Percentiles rank a stretch among this genome's conserved stretches.
Conservation (phyloP, 2,329 filamentous ascomycete genomes). For the Lojkania enalia region DNA sequence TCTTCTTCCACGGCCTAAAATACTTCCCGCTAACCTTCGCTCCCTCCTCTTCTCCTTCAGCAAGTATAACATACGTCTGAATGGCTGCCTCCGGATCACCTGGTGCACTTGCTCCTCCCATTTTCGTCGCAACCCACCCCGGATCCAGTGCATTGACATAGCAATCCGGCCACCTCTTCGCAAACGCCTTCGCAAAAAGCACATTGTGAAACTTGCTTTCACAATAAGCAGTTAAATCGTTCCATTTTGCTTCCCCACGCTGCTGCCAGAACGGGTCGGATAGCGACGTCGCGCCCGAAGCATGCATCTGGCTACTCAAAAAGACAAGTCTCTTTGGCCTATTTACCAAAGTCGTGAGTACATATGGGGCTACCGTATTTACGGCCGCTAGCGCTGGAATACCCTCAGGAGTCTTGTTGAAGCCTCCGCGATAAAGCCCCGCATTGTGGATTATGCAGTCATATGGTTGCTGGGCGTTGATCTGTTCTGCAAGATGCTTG, state of each 20-base stretch:
- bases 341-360: slow-evolving; percentile 57
- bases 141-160: slow-evolving; percentile 56
- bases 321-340: slow-evolving; percentile 57
- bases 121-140: slow-evolving; percentile 60
- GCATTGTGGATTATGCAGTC: slow-evolving; percentile 64
- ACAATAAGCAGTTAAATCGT: slow-evolving; percentile 50
- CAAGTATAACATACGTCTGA: slow-evolving; percentile 38
- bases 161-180: slow-evolving; percentile 50
- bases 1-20: background rate
- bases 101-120: slow-evolving; percentile 55
- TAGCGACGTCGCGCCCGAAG: slow-evolving; percentile 48
- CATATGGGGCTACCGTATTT: slow-evolving; percentile 62
- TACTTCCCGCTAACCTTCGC: background rate
- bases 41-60: slow-evolving; percentile 43
- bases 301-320: slow-evolving; percentile 54
- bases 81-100: slow-evolving; percentile 52
- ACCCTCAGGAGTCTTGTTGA: slow-evolving; percentile 50
- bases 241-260: slow-evolving; percentile 39
- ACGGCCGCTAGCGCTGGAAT: slow-evolving; percentile 58
- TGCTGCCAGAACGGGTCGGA: slow-evolving; percentile 47
- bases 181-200: slow-evolving; percentile 59
- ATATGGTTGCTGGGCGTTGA: slow-evolving; percentile 55
- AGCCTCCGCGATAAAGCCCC: slow-evolving; percentile 52
- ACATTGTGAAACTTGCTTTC: slow-evolving; percentile 62
- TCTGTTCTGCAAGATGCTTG: slow-evolving; percentile 55